Percentiles rank a stretch among this genome's conserved stretches.
Conservation (phyloP, 768 basidiomycete genomes). For the Boletus barrowsii region DNA sequence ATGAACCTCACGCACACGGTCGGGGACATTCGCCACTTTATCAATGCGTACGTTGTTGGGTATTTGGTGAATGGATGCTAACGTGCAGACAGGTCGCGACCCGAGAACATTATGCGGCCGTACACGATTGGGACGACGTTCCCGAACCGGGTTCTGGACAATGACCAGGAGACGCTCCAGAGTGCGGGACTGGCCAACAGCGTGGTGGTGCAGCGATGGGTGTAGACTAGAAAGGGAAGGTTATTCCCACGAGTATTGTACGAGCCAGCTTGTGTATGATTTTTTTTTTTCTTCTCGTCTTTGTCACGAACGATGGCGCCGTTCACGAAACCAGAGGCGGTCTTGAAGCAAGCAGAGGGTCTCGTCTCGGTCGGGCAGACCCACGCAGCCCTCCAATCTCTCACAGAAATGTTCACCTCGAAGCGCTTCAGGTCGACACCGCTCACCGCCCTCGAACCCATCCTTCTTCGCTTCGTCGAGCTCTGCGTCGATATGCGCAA, state of each 20-base stretch:
- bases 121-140: constrained; percentile 90
- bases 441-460: constrained; percentile 85
- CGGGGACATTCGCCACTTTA: constrained; percentile 78
- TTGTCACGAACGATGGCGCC: constrained; percentile 62
- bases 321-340: constrained; percentile 86
- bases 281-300: neutral
- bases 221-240: constrained; percentile 28
- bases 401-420: constrained; percentile 89
- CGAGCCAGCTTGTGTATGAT: neutral
- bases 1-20: constrained; percentile 94
- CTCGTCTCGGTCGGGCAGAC: constrained; percentile 90
- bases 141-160: constrained; percentile 71
- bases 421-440: constrained; percentile 95
- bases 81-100: constrained; percentile 52
- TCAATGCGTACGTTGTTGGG: constrained; percentile 71
- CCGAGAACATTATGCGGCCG: constrained; percentile 55
- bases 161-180: constrained; percentile 64
- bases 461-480: constrained; percentile 93
- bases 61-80: neutral
- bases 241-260: constrained; percentile 8
- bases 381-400: constrained; percentile 83
- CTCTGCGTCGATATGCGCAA: constrained; percentile 95
- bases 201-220: constrained; percentile 83
- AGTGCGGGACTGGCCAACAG: constrained; percentile 73
- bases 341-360: constrained; percentile 90